Evolutionary conservation across 768 basidiomycete species (phyloP).

Genomic region (Gautieria morchelliformis): DNA sequence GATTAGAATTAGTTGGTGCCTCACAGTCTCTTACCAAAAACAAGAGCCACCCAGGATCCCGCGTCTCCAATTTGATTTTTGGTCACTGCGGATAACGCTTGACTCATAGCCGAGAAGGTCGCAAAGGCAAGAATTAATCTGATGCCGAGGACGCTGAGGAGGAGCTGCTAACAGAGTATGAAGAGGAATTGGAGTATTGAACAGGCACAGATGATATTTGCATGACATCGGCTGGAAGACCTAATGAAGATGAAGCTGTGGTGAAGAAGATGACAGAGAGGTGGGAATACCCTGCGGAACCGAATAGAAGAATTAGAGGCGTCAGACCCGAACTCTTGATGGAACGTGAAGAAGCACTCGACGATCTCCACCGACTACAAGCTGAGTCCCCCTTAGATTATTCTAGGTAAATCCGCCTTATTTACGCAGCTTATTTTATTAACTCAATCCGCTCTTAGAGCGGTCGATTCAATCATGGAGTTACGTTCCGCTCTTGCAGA

Average conservation of each 20-base stretch:
- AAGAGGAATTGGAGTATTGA: constrained; percentile 46
- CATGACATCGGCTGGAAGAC: neutral
- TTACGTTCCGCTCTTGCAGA: neutral
- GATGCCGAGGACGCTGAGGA: constrained; percentile 36
- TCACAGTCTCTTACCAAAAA: constrained; percentile 32
- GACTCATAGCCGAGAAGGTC: constrained; percentile 47
- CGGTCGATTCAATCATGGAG: neutral
- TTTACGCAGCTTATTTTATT: neutral
- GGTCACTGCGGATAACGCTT: constrained; percentile 35
- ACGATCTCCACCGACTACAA: constrained; percentile 32
- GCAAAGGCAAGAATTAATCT: constrained; percentile 37
- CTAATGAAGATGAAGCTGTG: neutral
- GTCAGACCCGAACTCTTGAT: constrained; percentile 35
- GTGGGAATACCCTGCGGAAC: constrained; percentile 53
- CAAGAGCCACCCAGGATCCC: neutral
- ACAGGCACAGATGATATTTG: constrained; percentile 17
- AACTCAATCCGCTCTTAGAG: neutral
- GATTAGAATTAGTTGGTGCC: constrained; percentile 33
- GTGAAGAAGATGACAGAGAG: constrained; percentile 27
- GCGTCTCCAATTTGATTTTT: constrained; percentile 33
- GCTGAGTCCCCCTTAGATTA: constrained; percentile 19
- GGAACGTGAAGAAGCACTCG: constrained; percentile 44
- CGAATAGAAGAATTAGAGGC: constrained; percentile 53
- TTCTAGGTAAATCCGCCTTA: constrained; percentile 17
- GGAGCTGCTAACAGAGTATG: constrained; percentile 41